Evolutionary conservation across 257 asterid genomes (phyloP).

Genomic region (Nemophila menziesii): DNA sequence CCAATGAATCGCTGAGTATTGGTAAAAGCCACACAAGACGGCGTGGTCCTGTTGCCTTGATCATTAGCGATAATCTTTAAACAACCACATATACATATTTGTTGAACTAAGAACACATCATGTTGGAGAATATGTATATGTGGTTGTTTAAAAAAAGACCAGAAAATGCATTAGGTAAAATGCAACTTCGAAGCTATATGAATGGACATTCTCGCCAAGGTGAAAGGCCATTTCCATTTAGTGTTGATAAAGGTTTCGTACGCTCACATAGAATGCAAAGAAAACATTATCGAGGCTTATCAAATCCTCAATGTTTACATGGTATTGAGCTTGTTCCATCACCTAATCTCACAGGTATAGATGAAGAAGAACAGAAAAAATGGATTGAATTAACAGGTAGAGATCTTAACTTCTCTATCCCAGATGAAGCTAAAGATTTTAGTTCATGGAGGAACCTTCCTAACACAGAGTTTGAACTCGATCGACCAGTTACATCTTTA

Average conservation of each 20-base stretch:
- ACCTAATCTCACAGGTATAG: conserved; percentile 4
- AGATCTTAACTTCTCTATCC: conserved; percentile 2
- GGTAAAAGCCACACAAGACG: too few relatives aligned
- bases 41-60: too few relatives aligned
- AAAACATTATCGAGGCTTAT: conserved; percentile 1
- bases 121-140: conserved; percentile 16
- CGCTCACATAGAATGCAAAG: conserved; percentile 3
- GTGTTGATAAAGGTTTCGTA: conserved; percentile 2
- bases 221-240: conserved; percentile 3
- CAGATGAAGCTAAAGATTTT: conserved; percentile 1
- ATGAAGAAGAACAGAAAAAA: conserved; percentile 4
- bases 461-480: conserved; percentile 1
- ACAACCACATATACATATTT: too few relatives aligned
- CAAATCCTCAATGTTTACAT: conserved; percentile 4
- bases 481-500: not conserved
- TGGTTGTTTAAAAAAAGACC: conserved; percentile 13
- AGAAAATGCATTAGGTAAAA: conserved; percentile 13
- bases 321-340: conserved; percentile 3
- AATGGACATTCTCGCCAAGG: conserved; percentile 14
- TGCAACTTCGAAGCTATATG: conserved; percentile 16
- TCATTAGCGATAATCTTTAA: too few relatives aligned
- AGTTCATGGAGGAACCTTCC: conserved; percentile 5
- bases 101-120: too few relatives aligned
- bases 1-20: too few relatives aligned
- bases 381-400: conserved; percentile 4